Evolutionary conservation across 371 early-diverging fungal species (phyloP).

Genomic region (Apophysomyces variabilis): DNA sequence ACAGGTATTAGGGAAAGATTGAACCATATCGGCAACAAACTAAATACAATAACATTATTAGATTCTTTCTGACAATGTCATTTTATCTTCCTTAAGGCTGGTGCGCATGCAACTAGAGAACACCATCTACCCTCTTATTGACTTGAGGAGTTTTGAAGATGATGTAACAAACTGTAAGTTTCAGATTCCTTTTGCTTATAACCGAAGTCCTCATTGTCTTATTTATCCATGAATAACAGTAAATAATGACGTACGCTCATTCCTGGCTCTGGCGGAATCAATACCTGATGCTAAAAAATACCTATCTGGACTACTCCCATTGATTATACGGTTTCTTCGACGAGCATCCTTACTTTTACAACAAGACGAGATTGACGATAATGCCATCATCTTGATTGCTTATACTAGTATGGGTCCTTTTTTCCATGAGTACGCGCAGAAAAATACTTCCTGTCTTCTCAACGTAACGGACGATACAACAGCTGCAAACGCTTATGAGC

Average conservation of each 20-base stretch:
- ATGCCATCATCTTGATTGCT: constrained; percentile 36
- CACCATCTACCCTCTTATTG: constrained; percentile 46
- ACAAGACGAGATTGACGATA: constrained; percentile 40
- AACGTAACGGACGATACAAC: constrained; percentile 15
- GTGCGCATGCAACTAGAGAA: constrained; percentile 38
- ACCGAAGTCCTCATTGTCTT: neutral
- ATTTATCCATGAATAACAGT: constrained; percentile 16
- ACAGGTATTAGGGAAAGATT: constrained; percentile 16
- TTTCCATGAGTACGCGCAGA: constrained; percentile 39
- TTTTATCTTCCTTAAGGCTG: constrained; percentile 37
- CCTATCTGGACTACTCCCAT: constrained; percentile 29
- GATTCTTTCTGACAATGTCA: constrained; percentile 26
- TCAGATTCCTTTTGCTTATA: neutral
- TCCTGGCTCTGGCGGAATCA: constrained; percentile 21
- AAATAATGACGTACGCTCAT: constrained; percentile 22
- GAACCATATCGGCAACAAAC: neutral
- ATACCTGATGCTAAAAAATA: constrained; percentile 21
- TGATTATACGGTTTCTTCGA: constrained; percentile 33
- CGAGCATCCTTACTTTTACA: constrained; percentile 24
- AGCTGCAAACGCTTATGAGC: constrained; percentile 49
- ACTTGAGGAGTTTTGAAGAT: constrained; percentile 29
- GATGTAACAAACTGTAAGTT: constrained; percentile 32
- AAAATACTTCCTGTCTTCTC: constrained; percentile 21
- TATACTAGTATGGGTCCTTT: constrained; percentile 49
- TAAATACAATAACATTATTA: constrained; percentile 5